phyloP scores from a whole-genome alignment of 2,329 filamentous ascomycete genomes.

The Chaetomium sp. region DNA sequence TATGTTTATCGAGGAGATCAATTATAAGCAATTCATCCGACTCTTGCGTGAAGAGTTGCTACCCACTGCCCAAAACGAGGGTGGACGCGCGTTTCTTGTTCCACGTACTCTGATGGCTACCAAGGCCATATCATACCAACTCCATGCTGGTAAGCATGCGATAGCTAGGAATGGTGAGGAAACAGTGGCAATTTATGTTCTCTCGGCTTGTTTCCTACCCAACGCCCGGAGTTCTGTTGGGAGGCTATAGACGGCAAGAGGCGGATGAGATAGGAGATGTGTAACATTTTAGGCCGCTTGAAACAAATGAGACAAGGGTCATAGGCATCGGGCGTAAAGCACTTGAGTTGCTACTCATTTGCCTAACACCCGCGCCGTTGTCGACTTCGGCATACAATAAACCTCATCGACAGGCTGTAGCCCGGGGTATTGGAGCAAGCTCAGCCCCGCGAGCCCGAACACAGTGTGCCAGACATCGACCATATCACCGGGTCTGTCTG shows the following conservation, averaged over 20 bases:
- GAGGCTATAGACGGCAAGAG: conserved; percentile 74
- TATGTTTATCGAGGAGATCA: too few species aligned
- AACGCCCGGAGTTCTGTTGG: conserved; percentile 53
- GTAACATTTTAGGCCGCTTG: conserved; percentile 6
- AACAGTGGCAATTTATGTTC: conserved; percentile 48
- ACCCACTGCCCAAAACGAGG: not conserved
- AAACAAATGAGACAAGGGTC: not conserved
- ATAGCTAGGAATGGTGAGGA: conserved; percentile 10
- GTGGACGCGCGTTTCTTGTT: not conserved
- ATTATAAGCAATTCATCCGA: not conserved
- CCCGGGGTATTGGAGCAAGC: conserved; percentile 75
- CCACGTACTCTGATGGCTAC: not conserved
- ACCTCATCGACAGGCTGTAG: conserved; percentile 81
- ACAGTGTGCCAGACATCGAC: conserved; percentile 96
- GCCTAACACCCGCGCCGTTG: conserved; percentile 59
- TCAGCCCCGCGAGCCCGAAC: conserved; percentile 87
- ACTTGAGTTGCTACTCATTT: conserved; percentile 17
- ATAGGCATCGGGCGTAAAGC: not conserved
- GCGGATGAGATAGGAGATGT: conserved; percentile 7
- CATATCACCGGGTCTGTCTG: conserved; percentile 89
- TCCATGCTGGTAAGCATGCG: not conserved
- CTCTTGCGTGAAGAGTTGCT: not conserved
- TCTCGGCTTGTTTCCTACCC: conserved; percentile 72
- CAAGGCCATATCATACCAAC: not conserved
- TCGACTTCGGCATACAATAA: conserved; percentile 78